Conservation (phyloP, 1,284 basidiomycete species). For the Phenoliferia sp. region DNA sequence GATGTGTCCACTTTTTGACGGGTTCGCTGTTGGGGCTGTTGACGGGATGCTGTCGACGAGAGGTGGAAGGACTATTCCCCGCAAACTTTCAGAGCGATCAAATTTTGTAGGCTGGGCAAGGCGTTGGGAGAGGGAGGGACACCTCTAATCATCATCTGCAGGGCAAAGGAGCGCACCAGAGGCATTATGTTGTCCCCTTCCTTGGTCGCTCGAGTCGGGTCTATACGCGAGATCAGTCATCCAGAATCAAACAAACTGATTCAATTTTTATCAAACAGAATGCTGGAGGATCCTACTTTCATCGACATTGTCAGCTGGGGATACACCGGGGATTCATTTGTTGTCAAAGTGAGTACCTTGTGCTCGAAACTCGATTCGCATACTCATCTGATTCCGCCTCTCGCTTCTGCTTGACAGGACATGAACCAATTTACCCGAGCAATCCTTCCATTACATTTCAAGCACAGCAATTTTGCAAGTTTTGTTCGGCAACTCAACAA, state of each 20-base stretch:
- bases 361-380: not conserved
- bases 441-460: slow-evolving; percentile 89
- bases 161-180: too few species aligned
- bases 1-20: too few species aligned
- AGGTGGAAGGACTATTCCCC: too few species aligned
- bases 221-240: not conserved
- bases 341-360: slow-evolving; percentile 65
- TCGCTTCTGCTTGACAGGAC: too few species aligned
- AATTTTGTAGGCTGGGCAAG: too few species aligned
- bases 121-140: too few species aligned
- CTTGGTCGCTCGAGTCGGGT: not conserved
- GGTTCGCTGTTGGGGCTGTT: too few species aligned
- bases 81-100: too few species aligned
- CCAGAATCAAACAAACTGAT: not conserved
- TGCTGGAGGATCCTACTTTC: slow-evolving; percentile 77
- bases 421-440: slow-evolving; percentile 97
- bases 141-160: too few species aligned
- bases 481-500: slow-evolving; percentile 96
- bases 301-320: slow-evolving; percentile 80
- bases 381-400: not conserved
- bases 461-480: slow-evolving; percentile 92
- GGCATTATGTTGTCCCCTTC: too few species aligned
- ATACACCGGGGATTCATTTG: slow-evolving; percentile 78
- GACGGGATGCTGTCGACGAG: too few species aligned
- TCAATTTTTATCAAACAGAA: slow-evolving; percentile 49